Percentiles rank a stretch among this genome's conserved stretches.
These are phyloP conservation scores for Ganoderma sp. DNA, from an alignment of 1,284 basidiomycete genomes.

Conservation along the genomic window DNA sequence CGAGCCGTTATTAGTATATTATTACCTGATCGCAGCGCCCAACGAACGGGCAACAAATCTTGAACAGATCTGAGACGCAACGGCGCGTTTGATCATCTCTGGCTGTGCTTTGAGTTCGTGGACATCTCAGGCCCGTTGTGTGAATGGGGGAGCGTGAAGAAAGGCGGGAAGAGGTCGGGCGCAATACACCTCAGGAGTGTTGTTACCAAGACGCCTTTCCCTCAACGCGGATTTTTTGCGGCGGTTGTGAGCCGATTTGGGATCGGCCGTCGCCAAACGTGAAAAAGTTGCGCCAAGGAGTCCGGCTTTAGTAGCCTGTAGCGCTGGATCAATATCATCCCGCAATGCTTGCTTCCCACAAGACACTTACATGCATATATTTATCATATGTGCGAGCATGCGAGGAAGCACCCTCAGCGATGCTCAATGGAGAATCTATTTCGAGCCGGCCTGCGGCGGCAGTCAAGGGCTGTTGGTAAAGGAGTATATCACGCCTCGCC, in stretches of 20 bases:
- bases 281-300: not conserved
- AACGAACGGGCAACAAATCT: not conserved
- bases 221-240: not conserved
- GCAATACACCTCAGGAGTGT: not conserved
- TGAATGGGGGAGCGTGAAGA: not conserved
- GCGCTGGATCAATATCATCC: conserved; percentile 1
- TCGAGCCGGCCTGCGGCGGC: not conserved
- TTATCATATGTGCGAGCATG: not conserved
- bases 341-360: not conserved
- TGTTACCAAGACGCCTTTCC: not conserved
- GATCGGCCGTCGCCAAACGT: not conserved
- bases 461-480: not conserved
- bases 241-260: not conserved
- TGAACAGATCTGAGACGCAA: not conserved
- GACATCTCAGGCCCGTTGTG: not conserved
- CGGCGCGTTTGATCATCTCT: not conserved
- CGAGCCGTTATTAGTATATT: too few relatives aligned
- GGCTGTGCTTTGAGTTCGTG: not conserved
- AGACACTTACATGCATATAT: not conserved
- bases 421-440: not conserved
- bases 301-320: not conserved
- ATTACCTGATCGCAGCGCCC: not conserved
- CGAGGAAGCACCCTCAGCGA: not conserved
- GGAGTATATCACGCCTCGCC: too few relatives aligned
- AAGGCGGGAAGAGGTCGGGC: not conserved